Evolutionary conservation across 2,329 filamentous ascomycete species (phyloP), one percentile per base, ranked within the genome.

Genomic region (Ophiostoma quercus): DNA sequence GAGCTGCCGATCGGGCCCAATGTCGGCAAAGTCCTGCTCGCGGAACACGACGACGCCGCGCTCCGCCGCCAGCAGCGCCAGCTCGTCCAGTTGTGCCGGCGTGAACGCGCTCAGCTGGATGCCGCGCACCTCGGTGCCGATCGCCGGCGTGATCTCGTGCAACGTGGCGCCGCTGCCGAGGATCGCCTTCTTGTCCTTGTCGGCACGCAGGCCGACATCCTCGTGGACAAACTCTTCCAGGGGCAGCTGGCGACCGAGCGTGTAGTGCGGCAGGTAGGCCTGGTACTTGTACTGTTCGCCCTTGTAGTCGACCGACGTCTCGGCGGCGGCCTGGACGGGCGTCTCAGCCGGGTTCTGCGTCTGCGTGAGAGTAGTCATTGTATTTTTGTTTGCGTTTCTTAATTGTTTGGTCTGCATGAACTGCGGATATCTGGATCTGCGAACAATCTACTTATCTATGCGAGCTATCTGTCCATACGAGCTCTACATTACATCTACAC

Each of bases 21-120:
- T 71, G 41, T 71, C 71, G 68, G 75, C 71, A 69, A 72, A 78
- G 72, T 82, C 79, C 70, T 83, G 82, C 65, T 78, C 76, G 11
- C 78, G 77, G 29, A 72, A 71, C 9, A 72, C 37, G 19, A 72
- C 67, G 19, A 69, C 69, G 12, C 71, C 71, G 39, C 71, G 71
- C 66, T 72, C 69, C 5, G 71, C 69, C 3, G 69, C 37, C 32
- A 71, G 47, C 1, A 72, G 47, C 0, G 71, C 71, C 5, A 72
- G 37, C 67, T 72, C 71, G 60, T 72, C 71, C 7, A 69, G 65
- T 43, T 69, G 67, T 8, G 67, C 47, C 1, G 67, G 47, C 47
- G 22, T 60, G 67, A 51, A 51, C 34, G 57, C 51, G 34, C 19
- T 57, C 51, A 57, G 51, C 51, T 57, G 67, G 7, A 34, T 29